A percentile compares a stretch with the other conserved stretches of the same genome.
Evolutionary conservation across 495 filamentous ascomycete genomes (phyloP).

Genomic region (Penicillium tannophilum): DNA sequence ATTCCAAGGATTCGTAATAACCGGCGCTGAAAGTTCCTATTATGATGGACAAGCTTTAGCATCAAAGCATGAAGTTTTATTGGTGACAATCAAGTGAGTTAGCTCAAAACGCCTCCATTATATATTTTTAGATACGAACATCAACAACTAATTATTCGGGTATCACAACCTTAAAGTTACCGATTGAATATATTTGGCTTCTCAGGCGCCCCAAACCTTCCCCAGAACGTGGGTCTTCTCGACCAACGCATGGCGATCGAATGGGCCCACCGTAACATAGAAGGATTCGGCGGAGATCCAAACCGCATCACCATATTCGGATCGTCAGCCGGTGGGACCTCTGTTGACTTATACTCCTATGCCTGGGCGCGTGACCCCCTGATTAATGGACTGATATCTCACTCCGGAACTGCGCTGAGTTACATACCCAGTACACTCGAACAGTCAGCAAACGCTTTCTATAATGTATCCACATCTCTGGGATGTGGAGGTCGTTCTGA

Average conservation of each 20-base stretch:
- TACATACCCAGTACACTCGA: constrained; percentile 37
- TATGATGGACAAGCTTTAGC: constrained; percentile 45
- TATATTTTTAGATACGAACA: not conserved
- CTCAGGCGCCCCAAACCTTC: constrained; percentile 39
- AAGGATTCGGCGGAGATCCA: constrained; percentile 51
- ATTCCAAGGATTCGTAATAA: constrained; percentile 31
- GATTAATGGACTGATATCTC: constrained; percentile 48
- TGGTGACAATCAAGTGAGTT: constrained; percentile 44
- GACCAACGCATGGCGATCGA: constrained; percentile 50
- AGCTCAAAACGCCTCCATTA: not conserved
- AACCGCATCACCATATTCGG: constrained; percentile 58
- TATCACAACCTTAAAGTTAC: constrained; percentile 27
- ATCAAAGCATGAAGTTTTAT: constrained; percentile 41
- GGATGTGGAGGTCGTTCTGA: constrained; percentile 32
- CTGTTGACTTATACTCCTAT: constrained; percentile 56
- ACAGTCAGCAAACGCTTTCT: constrained; percentile 32
- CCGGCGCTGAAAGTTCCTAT: constrained; percentile 37
- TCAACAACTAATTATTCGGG: not conserved
- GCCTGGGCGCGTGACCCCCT: constrained; percentile 44
- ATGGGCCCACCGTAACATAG: constrained; percentile 67
- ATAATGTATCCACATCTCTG: constrained; percentile 41
- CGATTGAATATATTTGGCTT: constrained; percentile 56
- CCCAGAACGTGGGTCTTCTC: constrained; percentile 43
- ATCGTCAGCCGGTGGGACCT: constrained; percentile 48
- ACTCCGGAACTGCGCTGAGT: constrained; percentile 56